These are phyloP conservation scores for Aureobasidium sp. DNA, from an alignment of 2,329 filamentous ascomycete genomes.

Conservation along the genomic window DNA sequence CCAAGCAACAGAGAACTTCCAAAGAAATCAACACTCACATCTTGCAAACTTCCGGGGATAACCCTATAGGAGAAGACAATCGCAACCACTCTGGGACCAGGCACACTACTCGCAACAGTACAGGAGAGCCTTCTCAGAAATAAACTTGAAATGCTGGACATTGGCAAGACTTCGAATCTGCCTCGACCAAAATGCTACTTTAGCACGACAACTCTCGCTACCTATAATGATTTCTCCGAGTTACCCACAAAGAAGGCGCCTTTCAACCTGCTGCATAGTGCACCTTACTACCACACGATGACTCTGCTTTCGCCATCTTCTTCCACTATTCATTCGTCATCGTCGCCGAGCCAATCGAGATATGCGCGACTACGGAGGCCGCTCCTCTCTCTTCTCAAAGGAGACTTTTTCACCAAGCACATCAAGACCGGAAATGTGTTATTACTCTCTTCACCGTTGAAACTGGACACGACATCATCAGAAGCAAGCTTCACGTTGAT, in stretches of 20 bases:
- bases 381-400: constrained; percentile 63
- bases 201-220: constrained; percentile 58
- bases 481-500: constrained; percentile 69
- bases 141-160: constrained; percentile 12
- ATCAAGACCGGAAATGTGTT: constrained; percentile 62
- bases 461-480: constrained; percentile 61
- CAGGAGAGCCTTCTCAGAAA: background rate
- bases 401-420: constrained; percentile 74
- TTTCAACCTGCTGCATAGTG: constrained; percentile 54
- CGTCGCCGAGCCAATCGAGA: constrained; percentile 25
- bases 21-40: background rate
- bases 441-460: background rate
- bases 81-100: background rate
- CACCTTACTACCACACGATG: constrained; percentile 62
- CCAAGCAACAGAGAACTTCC: too few species aligned
- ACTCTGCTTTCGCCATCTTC: background rate
- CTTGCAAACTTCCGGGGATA: too few species aligned
- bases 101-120: background rate
- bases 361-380: constrained; percentile 65
- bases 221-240: constrained; percentile 64
- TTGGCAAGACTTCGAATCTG: constrained; percentile 13
- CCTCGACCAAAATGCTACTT: constrained; percentile 60
- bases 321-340: background rate
- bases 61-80: background rate
- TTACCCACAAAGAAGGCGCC: constrained; percentile 67